Evolutionary conservation across 2,329 filamentous ascomycete genomes (phyloP).

Genomic region (Penicillium polonicum): DNA sequence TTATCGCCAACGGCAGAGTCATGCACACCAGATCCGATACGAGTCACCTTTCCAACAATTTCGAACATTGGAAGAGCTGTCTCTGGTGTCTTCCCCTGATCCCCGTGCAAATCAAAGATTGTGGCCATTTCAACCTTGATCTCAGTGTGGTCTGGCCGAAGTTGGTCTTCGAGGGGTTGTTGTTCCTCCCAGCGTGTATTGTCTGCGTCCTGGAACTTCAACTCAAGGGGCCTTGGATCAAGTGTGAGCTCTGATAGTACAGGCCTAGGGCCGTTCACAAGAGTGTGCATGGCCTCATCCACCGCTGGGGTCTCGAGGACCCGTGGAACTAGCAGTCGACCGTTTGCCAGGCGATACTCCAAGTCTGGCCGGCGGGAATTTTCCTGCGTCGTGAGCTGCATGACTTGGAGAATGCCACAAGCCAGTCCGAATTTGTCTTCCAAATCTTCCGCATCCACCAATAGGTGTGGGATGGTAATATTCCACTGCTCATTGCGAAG

Average conservation of each 20-base stretch:
- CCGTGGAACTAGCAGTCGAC: slow-evolving; percentile 14
- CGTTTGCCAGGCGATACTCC: slow-evolving; percentile 15
- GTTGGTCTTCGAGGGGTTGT: not conserved
- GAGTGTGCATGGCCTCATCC: slow-evolving; percentile 17
- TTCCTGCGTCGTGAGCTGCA: slow-evolving; percentile 17
- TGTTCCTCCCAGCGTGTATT: slow-evolving; percentile 15
- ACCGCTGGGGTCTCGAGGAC: slow-evolving; percentile 13
- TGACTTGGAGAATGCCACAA: slow-evolving; percentile 13
- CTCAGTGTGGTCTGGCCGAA: slow-evolving; percentile 11
- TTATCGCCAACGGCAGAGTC: slow-evolving; percentile 16
- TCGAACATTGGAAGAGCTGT: slow-evolving; percentile 17
- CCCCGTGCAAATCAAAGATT: slow-evolving; percentile 12
- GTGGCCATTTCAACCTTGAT: slow-evolving; percentile 18
- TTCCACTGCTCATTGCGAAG: slow-evolving; percentile 26
- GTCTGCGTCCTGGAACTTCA: slow-evolving; percentile 11
- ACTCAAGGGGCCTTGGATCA: slow-evolving; percentile 11
- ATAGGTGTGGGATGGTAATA: slow-evolving; percentile 21
- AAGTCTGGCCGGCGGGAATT: slow-evolving; percentile 13
- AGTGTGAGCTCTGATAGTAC: slow-evolving; percentile 7
- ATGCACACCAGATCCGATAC: slow-evolving; percentile 12
- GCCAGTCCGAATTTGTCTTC: slow-evolving; percentile 11
- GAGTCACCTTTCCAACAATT: slow-evolving; percentile 13
- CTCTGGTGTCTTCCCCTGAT: slow-evolving; percentile 10
- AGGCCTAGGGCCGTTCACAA: slow-evolving; percentile 16
- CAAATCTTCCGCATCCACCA: slow-evolving; percentile 16